Base-by-base conservation (phyloP, 495 filamentous ascomycete genomes). In the Annulohypoxylon bovei region DNA sequence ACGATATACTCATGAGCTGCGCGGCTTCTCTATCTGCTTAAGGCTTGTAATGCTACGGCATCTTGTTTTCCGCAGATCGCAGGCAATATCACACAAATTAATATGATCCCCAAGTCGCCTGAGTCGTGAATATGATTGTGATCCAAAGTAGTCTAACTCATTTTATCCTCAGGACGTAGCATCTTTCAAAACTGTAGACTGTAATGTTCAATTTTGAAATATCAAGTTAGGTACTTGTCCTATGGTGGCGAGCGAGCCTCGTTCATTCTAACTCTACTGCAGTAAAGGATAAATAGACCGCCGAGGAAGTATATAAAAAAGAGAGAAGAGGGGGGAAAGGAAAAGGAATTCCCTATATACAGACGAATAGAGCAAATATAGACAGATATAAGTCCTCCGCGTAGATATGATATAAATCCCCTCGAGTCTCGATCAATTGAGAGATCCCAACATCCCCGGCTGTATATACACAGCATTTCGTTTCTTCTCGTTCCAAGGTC, bases 251-350 rank as follows among this genome's bases (percentile, higher is more conserved):
- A 63, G 52, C 66, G 61, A 70, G 61, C 61, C 67, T 58, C 35
- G n/a, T 47, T 58, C 52, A 59, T 69, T 69, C 61, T 64, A 70
- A 59, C 60, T 69, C 66, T 69, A 63, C 59, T 9, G 53, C 18
- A 39, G 32, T 46, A 28, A 63, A 42, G 30, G 39, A 63, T 32
- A 58, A 53, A 49, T 25, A 16, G 20, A 50, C 39, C 62, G 40
- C 53, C 62, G 40, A 30, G 14, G 49, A 53, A 35, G 52, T 53
- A 53, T 28, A 54, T 3, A 32, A 22, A 39, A 37, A 56, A 25
- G 32, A 25, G 14, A 35, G 32, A 65, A 27, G 32, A 11, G 42
- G 23, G 6, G 42, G 53, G 20, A 28, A 52, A 25, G 46, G 47
- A 58, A 54, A 59, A 54, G 35, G 33, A 39, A 49, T 49, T 47